Percentiles rank a stretch among this genome's conserved stretches.
These are phyloP conservation scores for Eimeria acervulina DNA, from an alignment of 169 alveolate genomes.

Conservation along the genomic window DNA sequence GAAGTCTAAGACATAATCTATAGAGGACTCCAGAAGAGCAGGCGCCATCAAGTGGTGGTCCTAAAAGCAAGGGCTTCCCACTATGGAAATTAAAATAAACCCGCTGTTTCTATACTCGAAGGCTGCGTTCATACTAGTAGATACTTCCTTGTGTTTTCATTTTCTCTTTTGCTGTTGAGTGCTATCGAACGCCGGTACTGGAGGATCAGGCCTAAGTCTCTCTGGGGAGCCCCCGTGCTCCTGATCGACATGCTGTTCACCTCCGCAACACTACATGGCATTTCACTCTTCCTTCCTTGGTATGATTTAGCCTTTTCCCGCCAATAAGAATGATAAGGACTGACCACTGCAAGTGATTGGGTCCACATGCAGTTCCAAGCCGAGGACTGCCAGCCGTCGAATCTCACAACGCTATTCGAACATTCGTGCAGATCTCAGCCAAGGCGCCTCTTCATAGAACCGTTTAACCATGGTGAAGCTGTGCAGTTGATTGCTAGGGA, in stretches of 20 bases:
- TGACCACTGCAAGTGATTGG: background rate
- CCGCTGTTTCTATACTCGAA: background rate
- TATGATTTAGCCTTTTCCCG: background rate
- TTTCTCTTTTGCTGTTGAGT: background rate
- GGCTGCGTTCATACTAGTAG: background rate
- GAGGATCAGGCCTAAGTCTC: background rate
- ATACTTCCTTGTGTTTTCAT: background rate
- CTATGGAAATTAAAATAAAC: too few species aligned
- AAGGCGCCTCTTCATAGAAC: background rate
- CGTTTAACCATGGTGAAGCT: background rate
- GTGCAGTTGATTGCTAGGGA: background rate
- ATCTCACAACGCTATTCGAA: background rate
- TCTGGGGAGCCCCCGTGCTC: constrained; percentile 8
- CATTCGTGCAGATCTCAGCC: background rate
- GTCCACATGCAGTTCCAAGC: background rate
- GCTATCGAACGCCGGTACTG: background rate
- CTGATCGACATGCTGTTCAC: constrained; percentile 5
- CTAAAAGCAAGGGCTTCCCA: background rate
- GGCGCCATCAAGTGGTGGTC: background rate
- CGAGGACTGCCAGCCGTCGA: background rate
- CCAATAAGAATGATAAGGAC: background rate
- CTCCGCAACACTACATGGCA: background rate
- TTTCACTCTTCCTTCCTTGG: background rate
- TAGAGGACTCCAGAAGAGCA: background rate
- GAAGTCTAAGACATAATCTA: background rate